Evolutionary conservation across 352 stramenopile genomes (phyloP), one percentile per base, ranked within the genome.

Genomic region (Phytophthora lateralis): DNA sequence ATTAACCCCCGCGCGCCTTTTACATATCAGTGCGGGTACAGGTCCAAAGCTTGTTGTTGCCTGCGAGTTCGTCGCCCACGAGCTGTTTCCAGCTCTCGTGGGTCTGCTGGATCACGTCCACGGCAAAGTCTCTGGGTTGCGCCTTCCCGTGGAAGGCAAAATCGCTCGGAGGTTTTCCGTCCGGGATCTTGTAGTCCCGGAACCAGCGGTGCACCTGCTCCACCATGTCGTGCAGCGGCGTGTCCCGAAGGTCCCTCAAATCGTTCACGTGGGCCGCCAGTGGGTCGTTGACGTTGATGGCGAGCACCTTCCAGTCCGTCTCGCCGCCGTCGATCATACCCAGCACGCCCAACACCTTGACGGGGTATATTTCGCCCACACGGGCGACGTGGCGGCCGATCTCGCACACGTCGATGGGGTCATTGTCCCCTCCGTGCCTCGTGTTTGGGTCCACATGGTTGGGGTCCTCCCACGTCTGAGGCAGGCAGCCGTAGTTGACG

Each of bases 241-340:
- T 86, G 66, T 93, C 83, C 41, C 71, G 66, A 3, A 95, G 71
- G 49, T 95, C 97, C 27, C 80, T 71, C 35, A 99, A 87, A 73
- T 99, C 95, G 75, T 99, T 93, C 56, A 99, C 84, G 63, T 98
- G 68, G 12, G 76, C 71, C 14, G 97, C 97, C 37, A 99, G 80
- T 48, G 97, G 95, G 82, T 99, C 97, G 48, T 98, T 91, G 6
- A 88, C 85, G 63, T 92, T 90, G 76, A 99, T 98, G 47, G 92
- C 96, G 72, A 99, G 91, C 63, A 99, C 90, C 87, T 99, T 99
- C 97, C 97, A 99, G 84, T 99, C 98, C 60, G 98, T 97, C 80
- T 99, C 98, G 44, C 97, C 97, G 69, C 99, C 89, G 78, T 99
- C 98, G 73, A 99, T 99, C 97, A 99, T 99, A 50, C 91, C 97